Base-by-base conservation (phyloP, 768 basidiomycete species). In the Phlegmacium glaucopus region DNA sequence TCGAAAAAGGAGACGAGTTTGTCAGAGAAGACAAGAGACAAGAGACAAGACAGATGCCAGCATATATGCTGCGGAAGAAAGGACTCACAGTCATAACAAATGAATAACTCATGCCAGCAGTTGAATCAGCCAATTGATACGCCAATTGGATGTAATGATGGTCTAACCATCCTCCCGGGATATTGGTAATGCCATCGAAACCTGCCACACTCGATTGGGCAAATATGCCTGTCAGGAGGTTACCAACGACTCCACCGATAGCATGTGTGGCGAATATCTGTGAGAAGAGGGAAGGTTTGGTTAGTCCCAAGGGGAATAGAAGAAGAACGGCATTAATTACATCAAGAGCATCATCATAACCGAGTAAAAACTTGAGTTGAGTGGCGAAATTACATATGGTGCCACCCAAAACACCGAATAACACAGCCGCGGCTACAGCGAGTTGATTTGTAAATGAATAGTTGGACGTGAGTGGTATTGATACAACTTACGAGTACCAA, bases 301-400 rank as follows among this genome's bases (percentile, higher is more conserved):
- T 22, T 22, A 22, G 22, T 5, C 22, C 22, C 22, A 22, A 5
- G 22, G 22, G 22, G 22, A 22, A 22, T 22, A 5, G 22, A 22
- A 22, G 22, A 22, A 5, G 22, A 22, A 22, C 22, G 22, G 22
- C 22, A 22, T 22, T 22, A 22, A 22, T 40, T 47, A 87, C 84
- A 76, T 92, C 90, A 13, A 92, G 79, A 11, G 86, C 77, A 61
- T 92, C 90, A 50, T 92, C 90, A 55, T 83, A 90, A 26, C 75
- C 72, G 53, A 83, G 71, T 25, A 88, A 41, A 63, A 88, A 91
- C 71, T 97, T 98, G 62, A 98, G 78, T 57, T 95, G 86, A 4
- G 95, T 97, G n/a, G 92, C 90, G 64, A 91, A 92, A 69, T 98
- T 98, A 72, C 91, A 96, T 2, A 83, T 55, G 0, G 85, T 87